Conservation (phyloP, 129 eudicot species). For the Flaveria linearis region DNA sequence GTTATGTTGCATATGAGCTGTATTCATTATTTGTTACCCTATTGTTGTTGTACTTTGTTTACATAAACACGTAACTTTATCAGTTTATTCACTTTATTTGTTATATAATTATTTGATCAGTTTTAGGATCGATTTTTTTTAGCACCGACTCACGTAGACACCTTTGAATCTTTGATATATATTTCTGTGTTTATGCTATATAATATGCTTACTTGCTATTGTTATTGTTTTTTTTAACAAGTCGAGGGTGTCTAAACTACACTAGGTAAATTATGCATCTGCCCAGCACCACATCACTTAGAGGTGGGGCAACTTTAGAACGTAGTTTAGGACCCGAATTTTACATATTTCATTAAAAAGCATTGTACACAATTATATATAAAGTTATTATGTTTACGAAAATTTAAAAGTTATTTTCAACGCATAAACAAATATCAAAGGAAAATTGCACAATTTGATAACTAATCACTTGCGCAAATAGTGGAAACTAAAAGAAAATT, state of each 20-base stretch:
- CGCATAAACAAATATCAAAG: background rate
- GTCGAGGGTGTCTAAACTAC: no score
- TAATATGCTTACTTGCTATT: no score
- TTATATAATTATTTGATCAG: background rate
- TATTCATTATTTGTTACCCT: slow-evolving; percentile 19
- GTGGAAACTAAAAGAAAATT: background rate
- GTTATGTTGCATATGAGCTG: slow-evolving; percentile 20
- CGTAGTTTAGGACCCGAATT: background rate
- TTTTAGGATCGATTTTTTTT: background rate
- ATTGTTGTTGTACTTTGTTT: background rate
- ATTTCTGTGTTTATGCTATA: no score
- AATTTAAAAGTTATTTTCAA: background rate
- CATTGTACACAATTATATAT: background rate
- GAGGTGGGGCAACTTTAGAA: no score
- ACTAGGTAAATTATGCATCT: no score
- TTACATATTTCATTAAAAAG: background rate
- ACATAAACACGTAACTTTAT: slow-evolving; percentile 9
- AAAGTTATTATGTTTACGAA: no score
- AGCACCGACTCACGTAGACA: no score
- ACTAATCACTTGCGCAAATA: background rate
- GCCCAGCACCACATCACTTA: no score
- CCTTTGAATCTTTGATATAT: no score
- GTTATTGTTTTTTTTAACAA: no score
- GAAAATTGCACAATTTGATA: background rate
- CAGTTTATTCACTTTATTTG: background rate